Conservation (phyloP, 306 rosid genomes). For the Arachis hypogaea region DNA sequence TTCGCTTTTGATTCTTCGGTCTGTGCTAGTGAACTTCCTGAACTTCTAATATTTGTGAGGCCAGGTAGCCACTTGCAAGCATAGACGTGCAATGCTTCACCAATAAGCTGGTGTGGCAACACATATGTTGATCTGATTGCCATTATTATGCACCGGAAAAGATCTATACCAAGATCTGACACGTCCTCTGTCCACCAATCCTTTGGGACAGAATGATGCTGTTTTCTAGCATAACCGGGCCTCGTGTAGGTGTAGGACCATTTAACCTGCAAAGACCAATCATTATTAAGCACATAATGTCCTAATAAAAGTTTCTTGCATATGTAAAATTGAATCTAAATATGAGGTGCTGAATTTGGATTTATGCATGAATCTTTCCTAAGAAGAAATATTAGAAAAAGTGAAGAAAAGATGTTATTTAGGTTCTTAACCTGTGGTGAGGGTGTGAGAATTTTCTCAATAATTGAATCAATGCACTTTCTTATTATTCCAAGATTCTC, state of each 20-base stretch:
- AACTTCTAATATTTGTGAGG: slow-evolving; percentile 47
- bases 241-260: slow-evolving; percentile 98
- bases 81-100: slow-evolving; percentile 95
- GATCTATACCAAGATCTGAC: slow-evolving; percentile 83
- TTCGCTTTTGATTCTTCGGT: slow-evolving; percentile 57
- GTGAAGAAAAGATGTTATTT: neutral
- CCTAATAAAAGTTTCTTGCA: neutral
- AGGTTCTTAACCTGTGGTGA: slow-evolving; percentile 64
- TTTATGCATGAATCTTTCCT: neutral
- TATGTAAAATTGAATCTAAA: neutral
- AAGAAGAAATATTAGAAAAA: neutral
- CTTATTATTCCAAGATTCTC: slow-evolving; percentile 86
- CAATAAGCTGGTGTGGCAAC: slow-evolving; percentile 83
- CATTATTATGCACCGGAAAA: slow-evolving; percentile 73
- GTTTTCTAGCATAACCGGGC: slow-evolving; percentile 78
- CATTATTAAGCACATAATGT: slow-evolving; percentile 30
- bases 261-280: slow-evolving; percentile 61
- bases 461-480: slow-evolving; percentile 85
- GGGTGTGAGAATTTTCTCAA: slow-evolving; percentile 80
- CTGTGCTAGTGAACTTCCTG: slow-evolving; percentile 50
- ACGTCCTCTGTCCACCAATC: slow-evolving; percentile 99
- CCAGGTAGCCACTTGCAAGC: slow-evolving; percentile 79
- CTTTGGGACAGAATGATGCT: slow-evolving; percentile 76
- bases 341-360: neutral
- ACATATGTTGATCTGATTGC: slow-evolving; percentile 72